These are phyloP conservation scores for Penicillium paxilli DNA, from an alignment of 495 filamentous ascomycete species.

Conservation along the genomic window DNA sequence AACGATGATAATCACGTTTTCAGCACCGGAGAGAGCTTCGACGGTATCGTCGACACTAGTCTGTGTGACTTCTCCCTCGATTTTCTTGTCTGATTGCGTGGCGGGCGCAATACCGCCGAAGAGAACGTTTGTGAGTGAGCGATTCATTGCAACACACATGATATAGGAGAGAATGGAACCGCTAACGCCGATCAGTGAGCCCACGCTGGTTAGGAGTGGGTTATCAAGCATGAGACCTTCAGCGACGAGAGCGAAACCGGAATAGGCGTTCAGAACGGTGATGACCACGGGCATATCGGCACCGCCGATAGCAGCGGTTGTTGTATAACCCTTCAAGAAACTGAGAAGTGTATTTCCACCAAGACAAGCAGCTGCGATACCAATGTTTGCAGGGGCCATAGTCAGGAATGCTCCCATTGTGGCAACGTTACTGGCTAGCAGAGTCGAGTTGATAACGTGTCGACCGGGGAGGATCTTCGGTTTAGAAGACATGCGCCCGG, in stretches of 20 bases:
- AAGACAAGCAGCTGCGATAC: conserved; percentile 71
- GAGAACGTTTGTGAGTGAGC: conserved; percentile 75
- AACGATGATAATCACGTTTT: conserved; percentile 79
- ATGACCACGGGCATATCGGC: conserved; percentile 88
- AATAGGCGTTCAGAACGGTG: conserved; percentile 82
- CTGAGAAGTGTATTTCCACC: conserved; percentile 71
- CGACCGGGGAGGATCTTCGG: conserved; percentile 67
- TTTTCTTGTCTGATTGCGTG: conserved; percentile 59
- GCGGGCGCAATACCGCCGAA: conserved; percentile 72
- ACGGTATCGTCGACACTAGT: conserved; percentile 74
- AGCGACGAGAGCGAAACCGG: conserved; percentile 78
- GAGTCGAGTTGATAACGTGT: conserved; percentile 67
- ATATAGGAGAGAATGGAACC: conserved; percentile 83
- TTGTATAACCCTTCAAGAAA: conserved; percentile 80
- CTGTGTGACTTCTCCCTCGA: conserved; percentile 70
- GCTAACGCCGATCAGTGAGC: conserved; percentile 76
- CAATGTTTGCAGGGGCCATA: conserved; percentile 69
- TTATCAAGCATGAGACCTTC: conserved; percentile 89
- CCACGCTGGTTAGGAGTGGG: conserved; percentile 73
- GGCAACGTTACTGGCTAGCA: conserved; percentile 69
- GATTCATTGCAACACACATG: conserved; percentile 82
- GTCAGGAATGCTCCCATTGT: conserved; percentile 79
- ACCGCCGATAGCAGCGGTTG: conserved; percentile 80
- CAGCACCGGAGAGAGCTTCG: conserved; percentile 65
- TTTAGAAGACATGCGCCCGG: conserved; percentile 72